A percentile compares a stretch with the other conserved stretches of the same genome.
These are phyloP conservation scores for Sarcodon sp. DNA, from an alignment of 768 basidiomycete species.

Conservation along the genomic window DNA sequence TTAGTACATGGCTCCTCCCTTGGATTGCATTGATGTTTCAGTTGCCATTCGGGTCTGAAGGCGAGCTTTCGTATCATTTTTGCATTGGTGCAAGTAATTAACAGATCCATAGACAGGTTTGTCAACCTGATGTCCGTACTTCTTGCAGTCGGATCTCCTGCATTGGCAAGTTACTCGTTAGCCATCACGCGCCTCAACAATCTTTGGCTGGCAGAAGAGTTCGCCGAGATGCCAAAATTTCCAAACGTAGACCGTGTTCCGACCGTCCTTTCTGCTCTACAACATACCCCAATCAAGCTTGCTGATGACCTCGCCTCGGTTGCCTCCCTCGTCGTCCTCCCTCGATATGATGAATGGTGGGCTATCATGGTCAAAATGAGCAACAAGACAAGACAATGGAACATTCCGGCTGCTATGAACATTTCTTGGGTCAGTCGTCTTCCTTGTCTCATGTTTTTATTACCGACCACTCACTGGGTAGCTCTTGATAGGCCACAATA, in stretches of 20 bases:
- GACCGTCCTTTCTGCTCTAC: not conserved
- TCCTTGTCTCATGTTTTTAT: not conserved
- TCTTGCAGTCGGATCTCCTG: not conserved
- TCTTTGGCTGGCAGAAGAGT: not conserved
- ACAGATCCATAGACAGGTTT: not conserved
- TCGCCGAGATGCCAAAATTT: not conserved
- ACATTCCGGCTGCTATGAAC: not conserved
- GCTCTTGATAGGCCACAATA: no score
- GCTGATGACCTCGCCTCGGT: not conserved
- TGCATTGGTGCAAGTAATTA: not conserved
- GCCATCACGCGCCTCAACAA: not conserved
- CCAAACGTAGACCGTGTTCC: not conserved
- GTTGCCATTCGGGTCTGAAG: not conserved
- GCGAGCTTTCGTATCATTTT: not conserved
- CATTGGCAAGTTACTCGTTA: not conserved
- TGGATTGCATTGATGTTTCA: not conserved
- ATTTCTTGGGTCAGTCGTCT: not conserved
- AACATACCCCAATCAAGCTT: not conserved
- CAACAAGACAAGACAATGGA: not conserved
- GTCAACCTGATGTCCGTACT: not conserved
- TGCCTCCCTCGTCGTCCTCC: not conserved
- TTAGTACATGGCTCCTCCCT: not conserved
- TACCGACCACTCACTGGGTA: no score
- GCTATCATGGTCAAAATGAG: not conserved
- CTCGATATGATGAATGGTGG: not conserved